Evolutionary conservation across 371 early-diverging fungal genomes (phyloP).

Genomic region (Apophysomyces variabilis): DNA sequence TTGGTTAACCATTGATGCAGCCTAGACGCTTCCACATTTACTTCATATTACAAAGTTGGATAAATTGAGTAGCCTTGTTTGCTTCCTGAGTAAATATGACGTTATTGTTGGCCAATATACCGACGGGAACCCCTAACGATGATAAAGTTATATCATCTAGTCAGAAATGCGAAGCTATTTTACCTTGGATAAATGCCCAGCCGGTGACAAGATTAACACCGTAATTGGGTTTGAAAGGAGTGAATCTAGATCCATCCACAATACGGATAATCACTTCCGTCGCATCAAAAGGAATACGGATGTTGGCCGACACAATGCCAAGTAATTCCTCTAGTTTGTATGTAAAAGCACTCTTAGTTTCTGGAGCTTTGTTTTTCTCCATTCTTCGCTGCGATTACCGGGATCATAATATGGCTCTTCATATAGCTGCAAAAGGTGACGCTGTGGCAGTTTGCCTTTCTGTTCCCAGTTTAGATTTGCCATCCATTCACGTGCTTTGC

Average conservation of each 20-base stretch:
- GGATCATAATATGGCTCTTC: slow-evolving; percentile 64
- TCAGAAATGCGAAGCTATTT: background rate
- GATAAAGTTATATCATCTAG: background rate
- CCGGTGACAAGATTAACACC: slow-evolving; percentile 70
- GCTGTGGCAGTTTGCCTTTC: slow-evolving; percentile 54
- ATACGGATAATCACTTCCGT: slow-evolving; percentile 72
- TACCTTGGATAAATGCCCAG: slow-evolving; percentile 70
- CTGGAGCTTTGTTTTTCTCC: background rate
- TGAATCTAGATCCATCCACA: slow-evolving; percentile 71
- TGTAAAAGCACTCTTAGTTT: background rate
- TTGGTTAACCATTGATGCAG: background rate
- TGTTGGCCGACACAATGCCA: slow-evolving; percentile 69
- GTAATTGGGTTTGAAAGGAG: slow-evolving; percentile 70
- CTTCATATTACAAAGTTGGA: slow-evolving; percentile 76
- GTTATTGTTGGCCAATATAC: slow-evolving; percentile 77
- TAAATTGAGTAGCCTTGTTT: slow-evolving; percentile 81
- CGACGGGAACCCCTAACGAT: slow-evolving; percentile 63
- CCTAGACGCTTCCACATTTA: slow-evolving; percentile 23
- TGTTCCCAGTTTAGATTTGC: slow-evolving; percentile 68
- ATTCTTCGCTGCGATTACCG: slow-evolving; percentile 24
- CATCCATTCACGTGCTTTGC: slow-evolving; percentile 71
- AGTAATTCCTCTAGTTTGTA: slow-evolving; percentile 57
- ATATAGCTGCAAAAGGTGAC: slow-evolving; percentile 54
- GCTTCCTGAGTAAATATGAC: slow-evolving; percentile 75
- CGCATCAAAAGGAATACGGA: slow-evolving; percentile 71